Evolutionary conservation across 306 rosid species (phyloP).

Genomic region (Quercus gilva): DNA sequence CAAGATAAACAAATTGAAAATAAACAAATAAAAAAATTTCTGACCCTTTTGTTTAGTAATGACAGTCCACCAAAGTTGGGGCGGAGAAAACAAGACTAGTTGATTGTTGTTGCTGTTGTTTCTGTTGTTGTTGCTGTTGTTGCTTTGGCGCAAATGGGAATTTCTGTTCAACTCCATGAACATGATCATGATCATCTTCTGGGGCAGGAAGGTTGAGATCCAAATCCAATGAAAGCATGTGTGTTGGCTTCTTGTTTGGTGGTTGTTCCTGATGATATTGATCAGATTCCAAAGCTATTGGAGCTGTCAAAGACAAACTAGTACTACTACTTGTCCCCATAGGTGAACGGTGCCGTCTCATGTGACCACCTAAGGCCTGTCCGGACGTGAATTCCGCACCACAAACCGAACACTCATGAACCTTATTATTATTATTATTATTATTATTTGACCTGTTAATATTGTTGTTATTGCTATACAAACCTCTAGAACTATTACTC

Average conservation of each 20-base stretch:
- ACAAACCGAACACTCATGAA: slow-evolving; percentile 81
- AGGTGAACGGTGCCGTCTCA: slow-evolving; percentile 78
- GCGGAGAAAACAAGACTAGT: slow-evolving; percentile 51
- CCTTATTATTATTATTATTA: slow-evolving; percentile 23
- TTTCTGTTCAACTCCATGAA: slow-evolving; percentile 54
- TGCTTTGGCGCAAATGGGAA: slow-evolving; percentile 60
- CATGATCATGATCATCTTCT: slow-evolving; percentile 76
- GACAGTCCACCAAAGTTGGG: slow-evolving; percentile 95
- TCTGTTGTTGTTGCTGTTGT: slow-evolving; percentile 35
- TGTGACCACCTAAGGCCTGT: slow-evolving; percentile 90
- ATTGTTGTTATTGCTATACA: slow-evolving; percentile 24
- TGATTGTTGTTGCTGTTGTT: slow-evolving; percentile 33
- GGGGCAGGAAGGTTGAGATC: slow-evolving; percentile 99
- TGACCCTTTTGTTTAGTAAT: slow-evolving; percentile 48
- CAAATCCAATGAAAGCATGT: slow-evolving; percentile 63
- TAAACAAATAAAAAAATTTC: neutral
- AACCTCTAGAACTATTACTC: slow-evolving; percentile 34
- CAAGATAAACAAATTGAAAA: neutral
- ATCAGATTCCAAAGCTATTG: slow-evolving; percentile 43
- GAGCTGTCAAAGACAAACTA: slow-evolving; percentile 54
- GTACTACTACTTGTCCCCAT: slow-evolving; percentile 27
- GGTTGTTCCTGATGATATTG: slow-evolving; percentile 25
- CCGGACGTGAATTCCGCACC: slow-evolving; percentile 88
- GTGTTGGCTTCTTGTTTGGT: slow-evolving; percentile 45
- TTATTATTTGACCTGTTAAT: slow-evolving; percentile 20